Evolutionary conservation across 1,139 yeast genomes (phyloP).

Genomic region (Suhomyces ambrosiae): DNA sequence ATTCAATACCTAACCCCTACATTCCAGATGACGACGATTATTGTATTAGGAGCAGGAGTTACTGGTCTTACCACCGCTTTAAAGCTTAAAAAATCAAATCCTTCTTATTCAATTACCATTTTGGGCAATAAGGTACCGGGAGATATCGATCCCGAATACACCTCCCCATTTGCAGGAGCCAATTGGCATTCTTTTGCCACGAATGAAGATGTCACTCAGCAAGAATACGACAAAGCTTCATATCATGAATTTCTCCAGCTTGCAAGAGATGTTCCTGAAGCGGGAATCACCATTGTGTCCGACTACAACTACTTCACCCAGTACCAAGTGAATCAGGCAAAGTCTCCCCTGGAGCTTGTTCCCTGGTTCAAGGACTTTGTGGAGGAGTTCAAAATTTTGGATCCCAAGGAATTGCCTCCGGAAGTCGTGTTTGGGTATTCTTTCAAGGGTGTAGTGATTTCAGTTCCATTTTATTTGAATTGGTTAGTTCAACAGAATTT

Average conservation of each 20-base stretch:
- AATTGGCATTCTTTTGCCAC: conserved; percentile 51
- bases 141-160: conserved; percentile 37
- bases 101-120: conserved; percentile 28
- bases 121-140: conserved; percentile 43
- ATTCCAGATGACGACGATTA: conserved; percentile 16
- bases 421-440: conserved; percentile 41
- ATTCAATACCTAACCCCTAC: background rate
- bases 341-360: conserved; percentile 20
- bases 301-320: conserved; percentile 34
- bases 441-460: conserved; percentile 51
- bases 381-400: conserved; percentile 34
- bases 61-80: conserved; percentile 44
- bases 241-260: conserved; percentile 43
- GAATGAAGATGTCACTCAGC: conserved; percentile 32
- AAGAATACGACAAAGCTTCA: conserved; percentile 41
- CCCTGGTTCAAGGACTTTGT: conserved; percentile 53
- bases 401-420: conserved; percentile 30
- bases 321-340: conserved; percentile 19
- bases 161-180: conserved; percentile 49
- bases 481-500: conserved; percentile 44
- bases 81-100: conserved; percentile 27
- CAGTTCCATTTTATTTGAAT: conserved; percentile 52
- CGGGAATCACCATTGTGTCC: conserved; percentile 46
- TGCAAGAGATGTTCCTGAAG: conserved; percentile 41
- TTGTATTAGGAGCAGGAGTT: conserved; percentile 47